Conservation (phyloP, 2,329 filamentous ascomycete genomes). For the Paradendryphiella salina region DNA sequence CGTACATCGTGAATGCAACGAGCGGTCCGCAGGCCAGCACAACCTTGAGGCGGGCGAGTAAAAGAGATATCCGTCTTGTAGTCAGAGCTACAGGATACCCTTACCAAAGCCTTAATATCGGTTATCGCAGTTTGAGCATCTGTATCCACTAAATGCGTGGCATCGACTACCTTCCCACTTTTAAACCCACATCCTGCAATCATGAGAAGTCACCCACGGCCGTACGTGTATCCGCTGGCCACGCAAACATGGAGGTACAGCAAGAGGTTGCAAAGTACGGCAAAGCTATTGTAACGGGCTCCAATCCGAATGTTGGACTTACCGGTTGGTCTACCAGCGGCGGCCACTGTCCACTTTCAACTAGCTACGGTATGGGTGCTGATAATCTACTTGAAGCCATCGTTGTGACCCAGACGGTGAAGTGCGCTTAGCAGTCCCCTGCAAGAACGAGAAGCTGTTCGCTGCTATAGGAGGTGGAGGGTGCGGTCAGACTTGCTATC, state of each 20-base stretch:
- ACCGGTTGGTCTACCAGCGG: constrained; percentile 48
- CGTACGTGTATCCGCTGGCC: constrained; percentile 27
- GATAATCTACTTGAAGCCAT: constrained; percentile 45
- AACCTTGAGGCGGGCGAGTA: constrained; percentile 29
- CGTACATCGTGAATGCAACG: constrained; percentile 37
- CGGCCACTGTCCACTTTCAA: constrained; percentile 45
- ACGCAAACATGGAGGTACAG: constrained; percentile 26
- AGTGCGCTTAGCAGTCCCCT: constrained; percentile 24
- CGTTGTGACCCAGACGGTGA: constrained; percentile 37
- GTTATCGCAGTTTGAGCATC: constrained; percentile 26
- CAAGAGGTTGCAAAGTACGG: constrained; percentile 13
- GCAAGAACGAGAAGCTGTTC: constrained; percentile 42
- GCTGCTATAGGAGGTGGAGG: constrained; percentile 50
- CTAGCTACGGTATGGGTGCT: constrained; percentile 44
- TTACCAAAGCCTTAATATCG: constrained; percentile 28
- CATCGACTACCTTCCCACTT: constrained; percentile 27
- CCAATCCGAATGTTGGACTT: constrained; percentile 44
- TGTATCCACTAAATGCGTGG: constrained; percentile 37
- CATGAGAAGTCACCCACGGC: constrained; percentile 8
- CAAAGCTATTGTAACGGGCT: constrained; percentile 26
- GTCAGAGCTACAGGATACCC: constrained; percentile 38
- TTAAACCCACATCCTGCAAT: constrained; percentile 24
- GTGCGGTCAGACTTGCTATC: constrained; percentile 50
- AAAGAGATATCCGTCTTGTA: constrained; percentile 29
- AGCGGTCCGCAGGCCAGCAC: constrained; percentile 19